Conservation (phyloP, 2,329 filamentous ascomycete species). For the Calonectria hongkongensis region DNA sequence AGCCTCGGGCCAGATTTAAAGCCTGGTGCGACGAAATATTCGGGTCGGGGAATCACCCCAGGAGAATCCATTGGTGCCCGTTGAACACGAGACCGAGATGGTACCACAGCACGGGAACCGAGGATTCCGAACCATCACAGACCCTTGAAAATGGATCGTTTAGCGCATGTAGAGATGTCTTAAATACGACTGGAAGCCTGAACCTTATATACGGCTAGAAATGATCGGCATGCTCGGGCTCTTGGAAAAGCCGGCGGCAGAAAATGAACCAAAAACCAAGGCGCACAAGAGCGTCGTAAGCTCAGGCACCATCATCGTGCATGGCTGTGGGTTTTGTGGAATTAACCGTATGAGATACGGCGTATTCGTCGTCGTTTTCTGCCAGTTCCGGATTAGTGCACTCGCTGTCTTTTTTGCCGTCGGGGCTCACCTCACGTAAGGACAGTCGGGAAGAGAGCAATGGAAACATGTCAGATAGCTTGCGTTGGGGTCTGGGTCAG, state of each 20-base stretch:
- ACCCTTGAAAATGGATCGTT: slow-evolving; percentile 6
- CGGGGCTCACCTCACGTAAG: slow-evolving; percentile 37
- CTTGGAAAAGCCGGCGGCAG: slow-evolving; percentile 9
- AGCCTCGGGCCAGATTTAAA: neutral
- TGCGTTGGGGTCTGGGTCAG: slow-evolving; percentile 17
- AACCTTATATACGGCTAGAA: slow-evolving; percentile 30
- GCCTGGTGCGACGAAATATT: slow-evolving; percentile 30
- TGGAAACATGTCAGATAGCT: slow-evolving; percentile 19
- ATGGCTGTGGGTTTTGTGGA: slow-evolving; percentile 26
- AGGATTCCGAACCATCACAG: slow-evolving; percentile 23
- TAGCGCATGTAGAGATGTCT: neutral
- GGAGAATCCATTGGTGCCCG: slow-evolving; percentile 19
- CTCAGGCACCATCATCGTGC: slow-evolving; percentile 29
- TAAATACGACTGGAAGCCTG: slow-evolving; percentile 11
- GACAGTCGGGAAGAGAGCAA: slow-evolving; percentile 15
- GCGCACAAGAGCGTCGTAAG: slow-evolving; percentile 39
- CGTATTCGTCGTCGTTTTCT: slow-evolving; percentile 36
- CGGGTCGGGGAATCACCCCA: slow-evolving; percentile 21
- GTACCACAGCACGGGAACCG: slow-evolving; percentile 27
- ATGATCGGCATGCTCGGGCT: slow-evolving; percentile 15
- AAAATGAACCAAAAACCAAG: slow-evolving; percentile 6
- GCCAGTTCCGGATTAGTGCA: slow-evolving; percentile 38
- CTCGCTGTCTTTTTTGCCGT: slow-evolving; percentile 33
- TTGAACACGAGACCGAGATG: slow-evolving; percentile 30
- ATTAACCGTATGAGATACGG: slow-evolving; percentile 29